Evolutionary conservation across 345 rosid species (phyloP).

Genomic region (Limnanthes douglasii): DNA sequence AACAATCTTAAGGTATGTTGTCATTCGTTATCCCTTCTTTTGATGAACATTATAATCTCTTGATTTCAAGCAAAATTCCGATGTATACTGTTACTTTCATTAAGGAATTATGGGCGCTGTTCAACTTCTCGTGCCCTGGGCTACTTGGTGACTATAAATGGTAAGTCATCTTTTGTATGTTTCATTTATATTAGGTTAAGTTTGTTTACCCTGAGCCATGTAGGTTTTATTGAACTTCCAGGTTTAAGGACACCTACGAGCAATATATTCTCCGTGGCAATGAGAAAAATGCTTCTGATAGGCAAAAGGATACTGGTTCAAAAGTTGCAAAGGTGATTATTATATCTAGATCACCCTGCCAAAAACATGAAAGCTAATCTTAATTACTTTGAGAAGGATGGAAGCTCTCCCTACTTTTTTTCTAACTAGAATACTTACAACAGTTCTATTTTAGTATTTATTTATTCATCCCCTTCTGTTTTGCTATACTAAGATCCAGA

Average conservation of each 20-base stretch:
- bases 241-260: conserved; percentile 86
- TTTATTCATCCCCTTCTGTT: no score
- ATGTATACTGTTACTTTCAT: conserved; percentile 10
- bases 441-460: no score
- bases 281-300: conserved; percentile 79
- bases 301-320: conserved; percentile 87
- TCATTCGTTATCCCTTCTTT: not conserved
- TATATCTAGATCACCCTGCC: no score
- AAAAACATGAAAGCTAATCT: no score
- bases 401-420: no score
- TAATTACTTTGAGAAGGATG: no score
- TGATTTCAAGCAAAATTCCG: conserved; percentile 2
- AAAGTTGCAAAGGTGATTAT: conserved; percentile 89
- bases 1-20: conserved; percentile 81
- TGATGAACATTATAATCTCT: not conserved
- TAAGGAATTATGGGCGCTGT: conserved; percentile 94
- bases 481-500: no score
- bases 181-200: conserved; percentile 4
- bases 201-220: conserved; percentile 10
- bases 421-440: no score
- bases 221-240: conserved; percentile 13
- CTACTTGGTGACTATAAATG: conserved; percentile 73
- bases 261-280: conserved; percentile 67
- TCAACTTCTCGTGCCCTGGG: conserved; percentile 86
- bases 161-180: conserved; percentile 23